Evolutionary conservation across 2,329 filamentous ascomycete genomes (phyloP), one percentile per base, ranked within the genome.

Genomic region (Hypoxylon sp.): DNA sequence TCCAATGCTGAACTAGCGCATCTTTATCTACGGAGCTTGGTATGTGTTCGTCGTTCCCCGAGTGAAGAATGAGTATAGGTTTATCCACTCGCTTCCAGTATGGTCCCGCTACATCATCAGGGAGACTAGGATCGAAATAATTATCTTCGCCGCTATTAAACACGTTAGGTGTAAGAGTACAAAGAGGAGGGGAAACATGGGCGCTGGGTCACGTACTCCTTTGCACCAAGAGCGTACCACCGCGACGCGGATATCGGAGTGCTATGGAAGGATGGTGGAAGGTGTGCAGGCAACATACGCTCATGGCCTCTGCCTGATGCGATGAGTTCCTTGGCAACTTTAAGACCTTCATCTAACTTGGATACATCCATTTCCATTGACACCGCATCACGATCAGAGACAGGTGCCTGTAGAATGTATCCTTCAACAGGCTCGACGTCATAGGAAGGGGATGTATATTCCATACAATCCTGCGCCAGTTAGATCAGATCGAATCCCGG

Each of bases 91-190:
- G 81, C 2, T 89, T 86, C 85, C 95, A 97, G n/a, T 90, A 90
- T 13, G 77, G 77, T 23, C 79, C 75, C 5, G 94, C 81, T 17
- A 84, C 82, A 32, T 86, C 82, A 32, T 85, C 80, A 7, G 71
- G 55, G n/a, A 96, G 80, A 75, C 96, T 92, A 2, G 89, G 90
- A n/a, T 91, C 94, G 80, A 97, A 97, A 75, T 92, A 93, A 77
- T 97, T 94, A 77, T 98, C 94, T 64, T 92, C 91, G 9, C 90
- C 91, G 4, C 89, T 87, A 51, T 49, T 2, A 67, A 19, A 11
- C 17, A 45, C 21, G 43, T 72, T 51, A 67, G 50, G 6, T 51
- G 51, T 13, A 19, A 14, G 21, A 43, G 19, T 21, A 49, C 45
- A n/a, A 25, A 17, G 9, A 17, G n/a, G 13, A 17, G 17, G 34